A percentile compares a stretch with the other conserved stretches of the same genome.
Evolutionary conservation across 108 stramenopile genomes (phyloP).

Genomic region (Skeletonema costatum): DNA sequence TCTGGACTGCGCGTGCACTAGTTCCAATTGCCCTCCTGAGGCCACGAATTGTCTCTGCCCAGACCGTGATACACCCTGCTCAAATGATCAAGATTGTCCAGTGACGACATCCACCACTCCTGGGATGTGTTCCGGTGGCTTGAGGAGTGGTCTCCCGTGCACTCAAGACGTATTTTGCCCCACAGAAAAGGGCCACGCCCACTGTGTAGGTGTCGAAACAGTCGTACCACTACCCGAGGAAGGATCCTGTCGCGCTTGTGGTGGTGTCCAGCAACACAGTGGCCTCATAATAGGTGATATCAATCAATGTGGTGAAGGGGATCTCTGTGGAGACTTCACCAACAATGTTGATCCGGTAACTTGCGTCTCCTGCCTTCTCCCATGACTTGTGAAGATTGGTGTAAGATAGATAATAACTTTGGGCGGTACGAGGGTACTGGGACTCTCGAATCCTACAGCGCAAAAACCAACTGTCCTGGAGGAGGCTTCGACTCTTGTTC

Average conservation of each 20-base stretch:
- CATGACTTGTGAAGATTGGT: neutral
- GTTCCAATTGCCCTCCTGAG: neutral
- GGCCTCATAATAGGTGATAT: neutral
- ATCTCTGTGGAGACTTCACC: neutral
- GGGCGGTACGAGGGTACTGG: neutral
- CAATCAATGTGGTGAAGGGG: neutral
- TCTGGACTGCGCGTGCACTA: neutral
- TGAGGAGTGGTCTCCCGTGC: neutral
- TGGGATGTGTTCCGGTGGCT: neutral
- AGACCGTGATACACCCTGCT: neutral
- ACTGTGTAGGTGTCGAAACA: neutral
- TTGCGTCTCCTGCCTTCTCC: neutral
- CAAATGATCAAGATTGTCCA: neutral
- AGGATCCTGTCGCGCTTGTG: neutral
- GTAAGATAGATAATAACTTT: neutral
- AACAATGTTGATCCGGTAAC: neutral
- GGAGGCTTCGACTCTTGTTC: neutral
- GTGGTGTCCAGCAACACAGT: neutral
- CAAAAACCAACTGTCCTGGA: neutral
- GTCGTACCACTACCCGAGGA: neutral
- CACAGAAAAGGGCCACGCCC: neutral
- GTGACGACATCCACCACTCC: neutral
- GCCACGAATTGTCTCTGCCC: neutral
- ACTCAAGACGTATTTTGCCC: neutral
- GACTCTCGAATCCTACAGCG: neutral